These are phyloP conservation scores for Gaeumannomyces tritici DNA, from an alignment of 2,329 filamentous ascomycete genomes.

Conservation along the genomic window DNA sequence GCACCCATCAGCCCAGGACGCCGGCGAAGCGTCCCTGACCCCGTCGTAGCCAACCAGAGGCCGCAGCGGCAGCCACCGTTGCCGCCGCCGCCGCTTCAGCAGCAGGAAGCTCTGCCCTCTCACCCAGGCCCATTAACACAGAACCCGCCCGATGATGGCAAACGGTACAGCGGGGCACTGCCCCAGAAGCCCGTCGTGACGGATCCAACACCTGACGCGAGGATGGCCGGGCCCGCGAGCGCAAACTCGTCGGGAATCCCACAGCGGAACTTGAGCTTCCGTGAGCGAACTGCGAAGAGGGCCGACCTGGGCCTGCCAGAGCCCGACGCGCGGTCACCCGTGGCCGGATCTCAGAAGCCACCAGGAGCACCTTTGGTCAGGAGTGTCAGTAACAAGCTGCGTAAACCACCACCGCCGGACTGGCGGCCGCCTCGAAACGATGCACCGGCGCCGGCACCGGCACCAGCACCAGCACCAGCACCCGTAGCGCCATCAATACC, in stretches of 20 bases:
- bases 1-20: constrained; percentile 10
- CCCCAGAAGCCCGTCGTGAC: constrained; percentile 15
- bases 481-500: neutral
- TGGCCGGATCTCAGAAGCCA: constrained; percentile 11
- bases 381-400: constrained; percentile 48
- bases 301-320: constrained; percentile 28
- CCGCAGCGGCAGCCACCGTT: constrained; percentile 12
- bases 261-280: constrained; percentile 49
- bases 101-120: constrained; percentile 2
- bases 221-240: constrained; percentile 15
- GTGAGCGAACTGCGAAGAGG: constrained; percentile 40
- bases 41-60: neutral
- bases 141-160: constrained; percentile 20
- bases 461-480: neutral
- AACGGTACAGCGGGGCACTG: constrained; percentile 15
- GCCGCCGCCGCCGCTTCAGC: constrained; percentile 8
- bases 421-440: neutral
- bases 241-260: constrained; percentile 24
- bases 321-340: constrained; percentile 13
- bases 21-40: constrained; percentile 9
- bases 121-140: constrained; percentile 19
- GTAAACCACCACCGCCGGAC: constrained; percentile 47
- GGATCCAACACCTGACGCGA: constrained; percentile 13
- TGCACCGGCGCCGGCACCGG: neutral
- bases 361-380: constrained; percentile 28